Conservation (phyloP, 1,284 basidiomycete genomes). For the Ceratorhiza oryzae-sativae region DNA sequence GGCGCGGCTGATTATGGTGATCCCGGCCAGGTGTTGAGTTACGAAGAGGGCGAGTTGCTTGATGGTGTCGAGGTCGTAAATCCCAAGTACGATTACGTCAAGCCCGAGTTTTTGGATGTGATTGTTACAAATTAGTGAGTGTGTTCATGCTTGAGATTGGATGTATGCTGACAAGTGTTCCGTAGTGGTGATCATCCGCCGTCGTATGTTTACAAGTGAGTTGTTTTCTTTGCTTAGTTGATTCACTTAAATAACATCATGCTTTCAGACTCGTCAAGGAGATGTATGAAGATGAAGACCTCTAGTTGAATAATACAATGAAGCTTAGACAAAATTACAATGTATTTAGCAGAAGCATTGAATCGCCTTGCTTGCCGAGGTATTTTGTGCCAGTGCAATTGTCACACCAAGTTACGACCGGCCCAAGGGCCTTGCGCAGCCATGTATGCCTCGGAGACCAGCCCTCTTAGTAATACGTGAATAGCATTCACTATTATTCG, state of each 20-base stretch:
- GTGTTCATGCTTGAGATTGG: slow-evolving; percentile 4
- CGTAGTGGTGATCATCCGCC: slow-evolving; percentile 89
- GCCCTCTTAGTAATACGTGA: no score
- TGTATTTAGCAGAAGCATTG: slow-evolving; percentile 3
- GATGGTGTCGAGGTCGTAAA: slow-evolving; percentile 90
- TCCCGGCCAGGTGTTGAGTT: slow-evolving; percentile 83
- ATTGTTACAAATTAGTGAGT: slow-evolving; percentile 97
- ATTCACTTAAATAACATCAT: not conserved
- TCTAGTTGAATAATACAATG: slow-evolving; percentile 54
- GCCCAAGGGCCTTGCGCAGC: no score
- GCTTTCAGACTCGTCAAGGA: slow-evolving; percentile 78
- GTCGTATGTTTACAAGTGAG: slow-evolving; percentile 84
- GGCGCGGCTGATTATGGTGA: slow-evolving; percentile 84
- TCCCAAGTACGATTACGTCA: slow-evolving; percentile 94
- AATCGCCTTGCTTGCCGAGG: no score
- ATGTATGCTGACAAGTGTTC: slow-evolving; percentile 32
- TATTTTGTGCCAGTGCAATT: no score
- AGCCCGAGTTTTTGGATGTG: slow-evolving; percentile 89
- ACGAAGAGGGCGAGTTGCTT: slow-evolving; percentile 74
- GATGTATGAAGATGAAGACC: slow-evolving; percentile 90
- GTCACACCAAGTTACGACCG: no score
- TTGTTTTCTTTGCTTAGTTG: not conserved
- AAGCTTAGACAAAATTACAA: slow-evolving; percentile 3
- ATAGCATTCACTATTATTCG: no score
- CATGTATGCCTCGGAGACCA: no score